These are phyloP conservation scores for Naumovozyma dairenensis DNA, from an alignment of 805 yeast species.

Conservation along the genomic window DNA sequence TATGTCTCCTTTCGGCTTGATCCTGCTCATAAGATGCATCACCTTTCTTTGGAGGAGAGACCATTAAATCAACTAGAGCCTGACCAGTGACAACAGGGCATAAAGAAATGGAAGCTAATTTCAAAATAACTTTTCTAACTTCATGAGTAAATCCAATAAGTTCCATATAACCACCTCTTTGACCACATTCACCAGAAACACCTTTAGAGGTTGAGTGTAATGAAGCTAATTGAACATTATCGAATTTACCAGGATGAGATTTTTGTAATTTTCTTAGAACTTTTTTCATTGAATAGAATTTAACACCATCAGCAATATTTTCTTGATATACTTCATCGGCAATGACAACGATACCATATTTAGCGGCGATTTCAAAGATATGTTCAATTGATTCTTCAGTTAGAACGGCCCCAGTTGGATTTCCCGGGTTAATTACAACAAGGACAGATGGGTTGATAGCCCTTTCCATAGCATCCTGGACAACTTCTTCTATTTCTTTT, in stretches of 20 bases:
- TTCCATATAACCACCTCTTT: slow-evolving; percentile 98
- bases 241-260: slow-evolving; percentile 45
- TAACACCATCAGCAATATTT: slow-evolving; percentile 63
- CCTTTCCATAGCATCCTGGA: slow-evolving; percentile 37
- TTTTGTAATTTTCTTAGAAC: slow-evolving; percentile 58
- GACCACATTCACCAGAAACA: slow-evolving; percentile 97
- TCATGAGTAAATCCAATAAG: slow-evolving; percentile 68
- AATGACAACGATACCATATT: slow-evolving; percentile 71
- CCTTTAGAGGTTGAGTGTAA: slow-evolving; percentile 98
- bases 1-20: slow-evolving; percentile 47
- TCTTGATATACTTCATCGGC: slow-evolving; percentile 99
- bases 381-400: slow-evolving; percentile 55
- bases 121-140: slow-evolving; percentile 61
- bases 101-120: slow-evolving; percentile 80
- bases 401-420: slow-evolving; percentile 91
- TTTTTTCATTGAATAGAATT: slow-evolving; percentile 77
- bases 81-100: slow-evolving; percentile 96
- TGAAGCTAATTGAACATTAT: slow-evolving; percentile 79
- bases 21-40: slow-evolving; percentile 65
- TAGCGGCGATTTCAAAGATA: slow-evolving; percentile 71
- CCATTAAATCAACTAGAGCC: slow-evolving; percentile 85
- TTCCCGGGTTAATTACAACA: slow-evolving; percentile 95
- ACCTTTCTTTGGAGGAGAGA: slow-evolving; percentile 77
- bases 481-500: slow-evolving; percentile 45
- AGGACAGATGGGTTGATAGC: slow-evolving; percentile 65